A percentile compares a stretch with the other conserved stretches of the same genome.
Conservation (phyloP, 2,329 filamentous ascomycete genomes). For the Arthrobotrys entomopaga region DNA sequence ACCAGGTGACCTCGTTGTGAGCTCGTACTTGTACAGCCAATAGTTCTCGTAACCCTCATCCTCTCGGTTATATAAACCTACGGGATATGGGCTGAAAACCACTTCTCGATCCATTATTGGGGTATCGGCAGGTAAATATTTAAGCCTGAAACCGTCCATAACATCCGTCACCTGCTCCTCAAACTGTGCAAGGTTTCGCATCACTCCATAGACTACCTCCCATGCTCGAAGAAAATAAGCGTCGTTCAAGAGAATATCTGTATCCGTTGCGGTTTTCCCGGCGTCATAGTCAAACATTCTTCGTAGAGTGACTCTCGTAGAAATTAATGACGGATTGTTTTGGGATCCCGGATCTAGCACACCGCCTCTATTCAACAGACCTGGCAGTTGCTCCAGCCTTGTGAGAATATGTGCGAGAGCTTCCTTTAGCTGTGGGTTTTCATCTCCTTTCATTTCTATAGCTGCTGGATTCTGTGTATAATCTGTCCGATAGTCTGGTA, state of each 20-base stretch:
- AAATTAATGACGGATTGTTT: neutral
- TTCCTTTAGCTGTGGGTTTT: neutral
- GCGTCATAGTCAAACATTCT: slow-evolving; percentile 20
- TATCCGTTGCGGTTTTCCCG: neutral
- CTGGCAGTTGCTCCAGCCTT: neutral
- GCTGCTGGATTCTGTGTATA: neutral
- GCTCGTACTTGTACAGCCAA: slow-evolving; percentile 11
- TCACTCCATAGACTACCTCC: slow-evolving; percentile 2
- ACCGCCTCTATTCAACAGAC: slow-evolving; percentile 25
- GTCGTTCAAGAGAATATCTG: slow-evolving; percentile 19
- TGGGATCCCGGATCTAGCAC: slow-evolving; percentile 7
- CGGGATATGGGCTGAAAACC: slow-evolving; percentile 9
- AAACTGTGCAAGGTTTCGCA: neutral
- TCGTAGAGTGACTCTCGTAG: neutral
- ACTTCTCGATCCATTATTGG: neutral
- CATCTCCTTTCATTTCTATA: neutral
- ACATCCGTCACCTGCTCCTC: neutral
- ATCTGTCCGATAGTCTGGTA: neutral
- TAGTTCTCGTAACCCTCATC: slow-evolving; percentile 18
- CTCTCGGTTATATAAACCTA: slow-evolving; percentile 7
- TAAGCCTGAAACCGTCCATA: neutral
- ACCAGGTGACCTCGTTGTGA: neutral
- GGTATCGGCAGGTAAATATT: neutral
- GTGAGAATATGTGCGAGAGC: neutral
- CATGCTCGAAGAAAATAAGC: slow-evolving; percentile 16